Base-by-base conservation (phyloP, 148 eudicot species). In the Fagopyrum homotropicum region DNA sequence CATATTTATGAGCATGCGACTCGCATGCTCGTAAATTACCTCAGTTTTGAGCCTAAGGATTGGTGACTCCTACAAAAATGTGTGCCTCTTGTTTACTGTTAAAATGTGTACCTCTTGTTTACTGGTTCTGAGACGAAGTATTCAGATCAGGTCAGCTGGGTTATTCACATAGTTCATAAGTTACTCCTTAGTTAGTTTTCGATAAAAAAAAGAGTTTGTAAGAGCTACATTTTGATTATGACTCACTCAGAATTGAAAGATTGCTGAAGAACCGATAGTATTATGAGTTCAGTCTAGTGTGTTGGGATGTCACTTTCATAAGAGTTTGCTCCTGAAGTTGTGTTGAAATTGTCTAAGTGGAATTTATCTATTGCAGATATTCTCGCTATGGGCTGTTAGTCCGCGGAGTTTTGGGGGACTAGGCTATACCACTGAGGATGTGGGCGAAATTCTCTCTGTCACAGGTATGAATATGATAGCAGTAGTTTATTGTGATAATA, bases 311-410 rank as follows among this genome's bases (percentile, higher is more conserved):
- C 16, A 15, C 15, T 54, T 54, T 14, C 26, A 22, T 22, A 22
- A 22, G 26, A 8, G 51, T 48, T 48, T 48, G 51, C 51, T 7
- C 51, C 7, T 73, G 14, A 30, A 29, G 26, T 11, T 54, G 63
- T 63, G 40, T 22, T 22, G 26, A 22, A 22, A 22, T 22, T 22
- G 26, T 22, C 26, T 22, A 22, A 22, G 26, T 22, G 26, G 26
- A 22, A 61, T 26, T 19, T 49, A 35, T 60, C 29, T 60, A 40
- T 29, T 77, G 60, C 78, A 89, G 92, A 87, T 89, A 74, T 87
- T 89, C 75, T 85, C 90, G 63, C 59, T 89, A 54, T 89, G 92
- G 92, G 87, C 92, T 52, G 90, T 73, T 63, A 89, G 90, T 78
- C 90, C 90, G 10, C 79, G 68, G 69, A 87, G 78, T 69, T 59